A percentile compares a stretch with the other conserved stretches of the same genome.
phyloP scores from a whole-genome alignment of 495 filamentous ascomycete genomes.

The Penicillium robsamsonii region DNA sequence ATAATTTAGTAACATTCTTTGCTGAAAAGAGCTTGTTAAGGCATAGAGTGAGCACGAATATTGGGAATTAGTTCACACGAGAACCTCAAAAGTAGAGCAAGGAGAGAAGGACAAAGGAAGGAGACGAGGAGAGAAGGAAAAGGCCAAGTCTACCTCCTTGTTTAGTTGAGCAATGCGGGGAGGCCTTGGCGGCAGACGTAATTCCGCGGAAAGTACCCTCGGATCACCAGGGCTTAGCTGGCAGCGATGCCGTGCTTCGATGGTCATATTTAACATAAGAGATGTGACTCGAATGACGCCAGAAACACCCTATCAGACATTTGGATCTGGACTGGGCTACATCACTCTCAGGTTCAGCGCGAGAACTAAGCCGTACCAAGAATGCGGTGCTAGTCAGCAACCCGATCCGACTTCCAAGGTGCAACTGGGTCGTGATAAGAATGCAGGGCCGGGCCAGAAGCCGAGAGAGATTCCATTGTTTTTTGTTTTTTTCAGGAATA shows the following conservation, averaged over 20 bases:
- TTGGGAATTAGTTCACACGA: neutral
- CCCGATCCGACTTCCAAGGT: neutral
- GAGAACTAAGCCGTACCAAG: slow-evolving; percentile 21
- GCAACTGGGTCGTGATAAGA: neutral
- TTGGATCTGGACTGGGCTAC: neutral
- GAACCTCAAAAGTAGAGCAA: slow-evolving; percentile 1
- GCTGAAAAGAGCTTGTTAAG: neutral
- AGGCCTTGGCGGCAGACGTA: neutral
- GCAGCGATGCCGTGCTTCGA: neutral
- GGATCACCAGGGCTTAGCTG: slow-evolving; percentile 1
- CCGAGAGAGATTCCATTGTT: neutral
- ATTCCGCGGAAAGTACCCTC: slow-evolving; percentile 6
- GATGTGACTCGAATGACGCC: slow-evolving; percentile 1
- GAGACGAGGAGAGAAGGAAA: no score
- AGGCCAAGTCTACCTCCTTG: neutral
- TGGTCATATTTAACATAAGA: no score
- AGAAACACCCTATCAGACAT: neutral
- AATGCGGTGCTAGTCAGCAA: slow-evolving; percentile 7
- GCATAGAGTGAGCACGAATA: neutral
- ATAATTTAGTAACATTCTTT: neutral
- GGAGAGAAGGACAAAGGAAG: slow-evolving; percentile 3
- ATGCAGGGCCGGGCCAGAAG: slow-evolving; percentile 10
- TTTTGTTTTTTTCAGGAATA: neutral
- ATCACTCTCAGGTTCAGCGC: neutral
- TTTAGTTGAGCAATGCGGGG: neutral